phyloP scores from a whole-genome alignment of 805 yeast genomes.

The baker's yeast (Saccharomyces cerevisiae) region DNA sequence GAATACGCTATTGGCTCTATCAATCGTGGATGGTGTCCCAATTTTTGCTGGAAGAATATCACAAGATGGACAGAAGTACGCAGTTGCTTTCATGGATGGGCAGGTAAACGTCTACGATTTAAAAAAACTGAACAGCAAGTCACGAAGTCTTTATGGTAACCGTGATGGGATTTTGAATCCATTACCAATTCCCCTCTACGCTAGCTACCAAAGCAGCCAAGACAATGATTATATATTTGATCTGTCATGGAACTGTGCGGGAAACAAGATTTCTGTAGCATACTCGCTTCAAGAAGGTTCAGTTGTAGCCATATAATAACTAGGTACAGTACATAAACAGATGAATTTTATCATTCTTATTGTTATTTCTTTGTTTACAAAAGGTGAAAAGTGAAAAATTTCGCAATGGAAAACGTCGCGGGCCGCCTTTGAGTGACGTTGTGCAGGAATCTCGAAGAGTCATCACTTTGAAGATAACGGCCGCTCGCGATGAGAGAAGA shows the following conservation, averaged over 20 bases:
- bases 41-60: slow-evolving; percentile 49
- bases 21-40: slow-evolving; percentile 42
- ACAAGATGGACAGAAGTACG: slow-evolving; percentile 40
- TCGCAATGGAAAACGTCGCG: background rate
- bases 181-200: slow-evolving; percentile 20
- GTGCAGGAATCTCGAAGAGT: background rate
- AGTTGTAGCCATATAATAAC: slow-evolving; percentile 12
- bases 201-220: slow-evolving; percentile 16
- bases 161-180: slow-evolving; percentile 6
- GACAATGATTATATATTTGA: slow-evolving; percentile 27
- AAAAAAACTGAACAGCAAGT: slow-evolving; percentile 6
- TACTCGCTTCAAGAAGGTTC: slow-evolving; percentile 28
- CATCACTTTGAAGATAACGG: background rate
- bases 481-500: background rate
- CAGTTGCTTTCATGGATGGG: slow-evolving; percentile 62
- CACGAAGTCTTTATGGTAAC: background rate
- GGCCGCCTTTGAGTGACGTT: background rate
- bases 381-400: background rate
- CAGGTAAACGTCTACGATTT: slow-evolving; percentile 47
- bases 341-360: background rate
- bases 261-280: slow-evolving; percentile 25
- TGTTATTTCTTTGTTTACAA: background rate
- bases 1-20: slow-evolving; percentile 20
- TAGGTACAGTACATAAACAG: background rate
- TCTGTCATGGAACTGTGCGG: slow-evolving; percentile 30